Base-by-base conservation (phyloP, 805 yeast genomes). In the Metschnikowia orientalis region DNA sequence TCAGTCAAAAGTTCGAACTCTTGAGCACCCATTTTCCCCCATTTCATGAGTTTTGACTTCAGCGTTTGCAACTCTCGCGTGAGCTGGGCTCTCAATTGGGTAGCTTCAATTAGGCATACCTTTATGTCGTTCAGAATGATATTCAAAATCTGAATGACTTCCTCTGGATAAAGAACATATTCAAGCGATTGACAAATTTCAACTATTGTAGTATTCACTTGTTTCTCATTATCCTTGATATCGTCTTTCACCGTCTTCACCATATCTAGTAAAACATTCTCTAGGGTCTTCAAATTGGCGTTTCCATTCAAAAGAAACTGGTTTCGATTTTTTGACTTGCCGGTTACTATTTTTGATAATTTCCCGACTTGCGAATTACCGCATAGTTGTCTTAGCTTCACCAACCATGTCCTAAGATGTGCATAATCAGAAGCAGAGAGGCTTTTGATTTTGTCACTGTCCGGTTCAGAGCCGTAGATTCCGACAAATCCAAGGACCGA, bases 161-260 rank as follows among this genome's bases (percentile, higher is more conserved):
- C 49, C 1, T 48, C 51, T 0, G 89, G 81, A 2, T 64, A 47
- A 25, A 77, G 61, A 16, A 67, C 53, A 40, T 69, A 69, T 49
- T 90, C 97, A 35, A 61, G 56, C 5, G 80, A 67, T 48, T 80
- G 88, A 0, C 90, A 95, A n/a, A 73, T 56, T 34, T 75, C 81
- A 12, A 85, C 53, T 32, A 57, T 58, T 22, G 21, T 18, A 4
- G 68, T 45, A 12, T 63, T 62, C 29, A 71, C 61, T 12, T 69
- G 56, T 37, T 80, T 69, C 44, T 81, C 80, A 17, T 66, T 47
- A 1, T 68, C 65, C 15, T 61, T 48, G 2, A 77, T 56, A 6
- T 73, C 73, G 14, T 71, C 70, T 11, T 56, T 58, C 0, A 85
- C 79, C 9, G 70, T 71, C 1, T 67, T 73, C 12, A 75, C 65